These are phyloP conservation scores for Talaromyces islandicus DNA, from an alignment of 2,329 filamentous ascomycete species.

Conservation along the genomic window DNA sequence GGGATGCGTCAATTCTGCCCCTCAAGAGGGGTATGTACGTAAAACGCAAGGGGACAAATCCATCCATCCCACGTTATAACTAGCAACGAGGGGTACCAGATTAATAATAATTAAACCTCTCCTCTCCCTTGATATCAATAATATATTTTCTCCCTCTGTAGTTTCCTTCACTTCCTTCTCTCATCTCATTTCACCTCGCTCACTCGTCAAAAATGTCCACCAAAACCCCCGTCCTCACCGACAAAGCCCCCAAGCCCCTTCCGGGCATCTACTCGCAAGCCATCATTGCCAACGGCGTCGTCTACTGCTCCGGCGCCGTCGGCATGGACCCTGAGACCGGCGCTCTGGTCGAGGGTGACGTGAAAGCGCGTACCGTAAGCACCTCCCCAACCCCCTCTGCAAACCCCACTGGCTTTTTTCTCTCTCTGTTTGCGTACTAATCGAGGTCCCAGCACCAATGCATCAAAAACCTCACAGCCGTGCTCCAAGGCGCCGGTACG, in stretches of 20 bases:
- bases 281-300: conserved; percentile 57
- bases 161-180: background rate
- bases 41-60: background rate
- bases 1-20: background rate
- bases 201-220: conserved; percentile 25
- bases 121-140: too few species aligned
- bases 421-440: background rate
- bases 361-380: conserved; percentile 50
- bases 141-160: background rate
- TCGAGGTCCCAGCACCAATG: conserved; percentile 41
- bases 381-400: background rate
- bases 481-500: conserved; percentile 57
- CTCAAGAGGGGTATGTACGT: background rate
- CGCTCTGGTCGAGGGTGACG: conserved; percentile 51
- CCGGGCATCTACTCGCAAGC: conserved; percentile 55
- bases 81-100: background rate
- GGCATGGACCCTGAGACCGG: conserved; percentile 52
- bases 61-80: background rate
- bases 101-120: background rate
- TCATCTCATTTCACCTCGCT: background rate
- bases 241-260: conserved; percentile 47
- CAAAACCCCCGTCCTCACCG: conserved; percentile 39
- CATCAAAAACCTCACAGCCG: conserved; percentile 53
- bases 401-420: too few species aligned
- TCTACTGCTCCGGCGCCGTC: conserved; percentile 65